Percentiles rank a stretch among this genome's conserved stretches.
phyloP scores from a whole-genome alignment of 768 basidiomycete genomes.

The Lentinula sp. region DNA sequence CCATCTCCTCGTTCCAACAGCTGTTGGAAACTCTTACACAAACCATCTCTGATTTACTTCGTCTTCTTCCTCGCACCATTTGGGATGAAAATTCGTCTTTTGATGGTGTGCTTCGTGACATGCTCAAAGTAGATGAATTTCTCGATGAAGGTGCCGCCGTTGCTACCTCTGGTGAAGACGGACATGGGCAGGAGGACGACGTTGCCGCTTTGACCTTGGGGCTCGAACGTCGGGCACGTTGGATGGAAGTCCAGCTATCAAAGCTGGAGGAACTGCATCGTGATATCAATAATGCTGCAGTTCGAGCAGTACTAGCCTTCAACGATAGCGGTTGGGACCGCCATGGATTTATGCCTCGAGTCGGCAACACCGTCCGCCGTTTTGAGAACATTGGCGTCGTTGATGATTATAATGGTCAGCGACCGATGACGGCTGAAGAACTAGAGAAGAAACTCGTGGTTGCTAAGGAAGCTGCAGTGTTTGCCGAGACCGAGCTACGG shows the following conservation, averaged over 20 bases:
- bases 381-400: slow-evolving; percentile 64
- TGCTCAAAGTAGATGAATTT: slow-evolving; percentile 86
- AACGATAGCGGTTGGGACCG: slow-evolving; percentile 86
- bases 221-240: slow-evolving; percentile 82
- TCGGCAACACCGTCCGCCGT: slow-evolving; percentile 58
- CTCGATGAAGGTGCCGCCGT: slow-evolving; percentile 50
- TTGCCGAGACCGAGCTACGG: slow-evolving; percentile 68
- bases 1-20: slow-evolving; percentile 86
- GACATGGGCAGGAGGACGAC: slow-evolving; percentile 69
- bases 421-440: slow-evolving; percentile 62
- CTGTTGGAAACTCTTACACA: slow-evolving; percentile 84
- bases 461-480: slow-evolving; percentile 65
- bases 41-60: slow-evolving; percentile 81
- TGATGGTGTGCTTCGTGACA: slow-evolving; percentile 79
- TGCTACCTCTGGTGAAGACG: slow-evolving; percentile 40
- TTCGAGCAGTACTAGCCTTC: slow-evolving; percentile 73
- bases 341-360: slow-evolving; percentile 59
- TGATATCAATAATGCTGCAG: slow-evolving; percentile 86
- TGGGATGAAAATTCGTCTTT: slow-evolving; percentile 91
- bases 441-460: slow-evolving; percentile 67
- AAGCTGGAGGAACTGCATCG: slow-evolving; percentile 86
- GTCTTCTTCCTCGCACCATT: slow-evolving; percentile 80
- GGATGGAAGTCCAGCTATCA: slow-evolving; percentile 90
- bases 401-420: slow-evolving; percentile 37
- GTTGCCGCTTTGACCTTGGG: slow-evolving; percentile 79